A percentile compares a stretch with the other conserved stretches of the same genome.
Conservation (phyloP, 768 basidiomycete genomes). For the Mycena haematopus region DNA sequence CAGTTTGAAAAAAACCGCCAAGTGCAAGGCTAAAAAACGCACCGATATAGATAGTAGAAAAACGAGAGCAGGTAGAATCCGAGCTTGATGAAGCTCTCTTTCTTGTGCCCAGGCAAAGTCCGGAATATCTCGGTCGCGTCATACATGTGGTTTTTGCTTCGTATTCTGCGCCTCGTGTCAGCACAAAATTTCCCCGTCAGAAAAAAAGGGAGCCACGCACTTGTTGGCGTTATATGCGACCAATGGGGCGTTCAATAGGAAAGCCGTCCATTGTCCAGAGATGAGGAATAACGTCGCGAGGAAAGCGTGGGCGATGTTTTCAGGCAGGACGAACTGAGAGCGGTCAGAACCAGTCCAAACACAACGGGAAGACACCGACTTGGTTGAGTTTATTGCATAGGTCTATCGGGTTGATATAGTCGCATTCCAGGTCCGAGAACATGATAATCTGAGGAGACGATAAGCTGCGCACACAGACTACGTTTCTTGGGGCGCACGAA, state of each 20-base stretch:
- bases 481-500: constrained; percentile 70
- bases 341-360: background rate
- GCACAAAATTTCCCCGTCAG: background rate
- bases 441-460: constrained; percentile 84
- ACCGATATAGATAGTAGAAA: constrained; percentile 93
- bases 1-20: background rate
- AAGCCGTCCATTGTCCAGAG: constrained; percentile 93
- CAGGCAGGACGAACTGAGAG: constrained; percentile 93
- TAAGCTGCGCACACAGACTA: background rate
- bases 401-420: constrained; percentile 99
- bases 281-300: constrained; percentile 91
- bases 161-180: constrained; percentile 62
- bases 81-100: constrained; percentile 94
- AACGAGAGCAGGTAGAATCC: constrained; percentile 92
- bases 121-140: constrained; percentile 99
- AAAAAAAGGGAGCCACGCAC: constrained; percentile 49
- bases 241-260: constrained; percentile 88
- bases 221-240: constrained; percentile 94
- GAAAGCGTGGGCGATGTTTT: constrained; percentile 94
- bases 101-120: constrained; percentile 92
- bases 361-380: constrained; percentile 50
- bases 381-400: constrained; percentile 99
- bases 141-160: constrained; percentile 95
- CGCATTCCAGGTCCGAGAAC: constrained; percentile 99
- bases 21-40: constrained; percentile 37